Conservation (phyloP, 2,329 filamentous ascomycete genomes). For the Alternaria panax region DNA sequence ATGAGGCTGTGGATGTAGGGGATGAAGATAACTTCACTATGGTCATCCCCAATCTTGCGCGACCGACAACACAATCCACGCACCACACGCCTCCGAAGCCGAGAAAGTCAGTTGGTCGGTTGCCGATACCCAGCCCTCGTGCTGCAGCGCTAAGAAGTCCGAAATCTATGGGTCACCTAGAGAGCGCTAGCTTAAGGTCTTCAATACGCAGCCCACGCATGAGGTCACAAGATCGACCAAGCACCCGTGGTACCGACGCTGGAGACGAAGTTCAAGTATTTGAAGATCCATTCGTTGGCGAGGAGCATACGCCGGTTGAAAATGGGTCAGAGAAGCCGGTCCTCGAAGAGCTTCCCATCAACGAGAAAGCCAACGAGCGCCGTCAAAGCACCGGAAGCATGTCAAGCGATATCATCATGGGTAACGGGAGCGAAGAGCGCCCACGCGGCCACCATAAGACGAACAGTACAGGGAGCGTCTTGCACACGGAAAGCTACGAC, state of each 20-base stretch:
- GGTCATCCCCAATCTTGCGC: conserved; percentile 54
- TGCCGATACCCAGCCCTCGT: conserved; percentile 40
- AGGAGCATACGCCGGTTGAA: conserved; percentile 34
- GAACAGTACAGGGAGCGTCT: conserved; percentile 46
- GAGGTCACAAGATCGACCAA: conserved; percentile 45
- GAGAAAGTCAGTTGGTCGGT: conserved; percentile 28
- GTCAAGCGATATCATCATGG: conserved; percentile 38
- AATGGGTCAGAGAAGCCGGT: conserved; percentile 53
- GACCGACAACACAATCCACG: conserved; percentile 36
- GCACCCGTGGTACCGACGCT: conserved; percentile 40
- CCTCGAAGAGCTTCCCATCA: conserved; percentile 60
- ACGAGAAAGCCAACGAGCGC: conserved; percentile 53
- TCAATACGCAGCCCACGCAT: conserved; percentile 42
- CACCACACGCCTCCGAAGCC: conserved; percentile 46
- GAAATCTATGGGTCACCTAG: conserved; percentile 38
- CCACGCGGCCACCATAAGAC: conserved; percentile 48
- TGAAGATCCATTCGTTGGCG: conserved; percentile 60
- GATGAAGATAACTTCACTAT: conserved; percentile 61
- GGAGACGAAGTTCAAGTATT: conserved; percentile 59
- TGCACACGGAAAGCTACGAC: conserved; percentile 42
- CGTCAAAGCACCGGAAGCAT: conserved; percentile 41
- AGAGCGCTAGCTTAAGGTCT: conserved; percentile 19
- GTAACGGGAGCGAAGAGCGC: conserved; percentile 34
- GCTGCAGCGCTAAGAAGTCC: conserved; percentile 38
- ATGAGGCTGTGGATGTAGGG: conserved; percentile 43